Base-by-base conservation (phyloP, 441 rosid genomes). In the Pelargonium fulgidum region DNA sequence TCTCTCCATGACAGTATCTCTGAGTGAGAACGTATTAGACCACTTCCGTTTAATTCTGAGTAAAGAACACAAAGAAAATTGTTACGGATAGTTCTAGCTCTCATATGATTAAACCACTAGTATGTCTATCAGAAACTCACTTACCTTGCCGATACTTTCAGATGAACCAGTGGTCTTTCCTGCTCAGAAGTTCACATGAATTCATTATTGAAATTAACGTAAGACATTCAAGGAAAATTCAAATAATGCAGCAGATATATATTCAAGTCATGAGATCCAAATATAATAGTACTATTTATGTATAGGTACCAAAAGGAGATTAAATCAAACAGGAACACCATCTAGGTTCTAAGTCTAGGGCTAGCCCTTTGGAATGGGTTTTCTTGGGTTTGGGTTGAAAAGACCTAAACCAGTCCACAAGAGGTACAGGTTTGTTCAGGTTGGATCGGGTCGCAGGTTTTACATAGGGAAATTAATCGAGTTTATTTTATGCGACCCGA, bases 1-100 rank as follows among this genome's bases (percentile, higher is more conserved):
- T 50, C 58, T 50, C 58, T 50, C 58, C 58, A 50, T 50, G 20
- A 50, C 58, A 50, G 58, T 16, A n/a, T n/a, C 58, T 16, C 16
- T 6, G 16, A 12, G 58, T n/a, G 58, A 50, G 14, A 50, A 5
- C 12, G 58, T 6, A 14, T 50, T 50, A 16, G 58, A 2, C 17
- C 7, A 3, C 58, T 50, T 50, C 58, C 16, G 14, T 50, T 50
- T 50, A 6, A 1, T 14, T 50, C 58, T 50, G 14, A n/a, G 17
- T 14, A 50, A 50, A 50, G 3, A 50, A 50, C 58, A 50, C 16
- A 50, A 50, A 13, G 17, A n/a, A n/a, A n/a, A 14, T 50, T 50
- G 58, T 50, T 50, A 50, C 1, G 16, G 16, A 50, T 4, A n/a
- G 17, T 50, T 50, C 58, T 50, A 4, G 17, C 16, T 50, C 16